These are phyloP conservation scores for Hypoxylon sp. DNA, from an alignment of 2,329 filamentous ascomycete genomes.

Conservation along the genomic window DNA sequence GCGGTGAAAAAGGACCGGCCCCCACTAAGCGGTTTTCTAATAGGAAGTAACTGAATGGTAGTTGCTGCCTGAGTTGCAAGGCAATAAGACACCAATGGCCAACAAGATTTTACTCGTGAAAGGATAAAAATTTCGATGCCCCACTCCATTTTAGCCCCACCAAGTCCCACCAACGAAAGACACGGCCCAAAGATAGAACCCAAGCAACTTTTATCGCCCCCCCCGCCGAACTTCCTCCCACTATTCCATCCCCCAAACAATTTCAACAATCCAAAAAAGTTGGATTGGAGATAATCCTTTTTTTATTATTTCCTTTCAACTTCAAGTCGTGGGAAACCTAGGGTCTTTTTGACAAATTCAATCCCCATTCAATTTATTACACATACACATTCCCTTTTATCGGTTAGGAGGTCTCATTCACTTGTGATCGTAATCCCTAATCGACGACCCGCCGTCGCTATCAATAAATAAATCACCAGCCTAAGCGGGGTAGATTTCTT, in stretches of 20 bases:
- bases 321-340: background rate
- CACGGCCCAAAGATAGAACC: conserved; percentile 6
- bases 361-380: conserved; percentile 5
- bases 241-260: conserved; percentile 3
- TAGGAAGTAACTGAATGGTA: conserved; percentile 9
- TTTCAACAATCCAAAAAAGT: conserved; percentile 15
- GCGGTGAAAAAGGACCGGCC: conserved; percentile 22
- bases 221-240: conserved; percentile 21
- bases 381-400: conserved; percentile 23
- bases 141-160: conserved; percentile 4
- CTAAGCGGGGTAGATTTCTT: conserved; percentile 35
- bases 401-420: conserved; percentile 38
- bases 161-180: conserved; percentile 10
- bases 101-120: conserved; percentile 24
- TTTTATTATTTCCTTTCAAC: conserved; percentile 2
- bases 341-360: no score
- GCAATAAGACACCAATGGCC: no score
- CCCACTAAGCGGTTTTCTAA: conserved; percentile 7
- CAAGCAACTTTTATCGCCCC: conserved; percentile 21
- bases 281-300: conserved; percentile 12
- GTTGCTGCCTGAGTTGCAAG: conserved; percentile 9
- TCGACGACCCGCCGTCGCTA: conserved; percentile 11
- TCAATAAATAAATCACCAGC: conserved; percentile 10
- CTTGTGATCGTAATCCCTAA: conserved; percentile 39
- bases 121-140: conserved; percentile 20